Evolutionary conservation across 768 basidiomycete species (phyloP), one percentile per base, ranked within the genome.

Genomic region (Pisolithus tinctorius): DNA sequence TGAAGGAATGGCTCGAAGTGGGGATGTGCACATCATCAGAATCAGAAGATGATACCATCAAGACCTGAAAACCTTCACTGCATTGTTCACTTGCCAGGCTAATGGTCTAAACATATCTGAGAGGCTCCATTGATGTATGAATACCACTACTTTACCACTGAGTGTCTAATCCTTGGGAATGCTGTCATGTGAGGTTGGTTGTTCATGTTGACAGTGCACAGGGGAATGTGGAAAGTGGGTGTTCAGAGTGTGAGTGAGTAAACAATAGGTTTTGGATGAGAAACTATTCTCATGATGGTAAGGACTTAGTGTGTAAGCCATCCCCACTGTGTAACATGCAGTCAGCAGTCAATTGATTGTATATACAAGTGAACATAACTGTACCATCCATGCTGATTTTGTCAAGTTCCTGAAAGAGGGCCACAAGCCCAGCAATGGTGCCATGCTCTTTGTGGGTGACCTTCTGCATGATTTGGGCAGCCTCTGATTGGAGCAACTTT

Each of bases 361-460:
- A 20, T 20, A 20, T 20, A 20, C 2, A 2, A 20, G 1, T 20
- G 20, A 20, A 20, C 20, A 20, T 20, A 20, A 20, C 20, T 20
- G 7, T 52, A 63, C 65, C 63, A 53, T 64, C 60, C 20, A 47
- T 39, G 4, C 52, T 50, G 2, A 47, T 55, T 4, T 56, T 38
- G 34, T 66, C 63, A 7, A 68, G 58, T 4, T 68, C 60, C 10
- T 58, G 48, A 7, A 51, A 50, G n/a, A 61, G 40, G 14, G 44
- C 38, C 48, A 53, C 17, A 10, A 52, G 47, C 14, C 46, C 51
- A 38, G 51, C 47, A 20, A 61, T 46, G 20, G 63, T 68, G 6
- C 66, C 61, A 13, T 54, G 56, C 36, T 65, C 59, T 43, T 67
- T 61, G 6, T 54, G 53, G 0, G 59, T 53, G 10, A 65, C 60